Evolutionary conservation across 225 moss, liverwort and hornwort genomes (phyloP), one percentile per base, ranked within the genome.

Genomic region (Antitrichia curtipendula): DNA sequence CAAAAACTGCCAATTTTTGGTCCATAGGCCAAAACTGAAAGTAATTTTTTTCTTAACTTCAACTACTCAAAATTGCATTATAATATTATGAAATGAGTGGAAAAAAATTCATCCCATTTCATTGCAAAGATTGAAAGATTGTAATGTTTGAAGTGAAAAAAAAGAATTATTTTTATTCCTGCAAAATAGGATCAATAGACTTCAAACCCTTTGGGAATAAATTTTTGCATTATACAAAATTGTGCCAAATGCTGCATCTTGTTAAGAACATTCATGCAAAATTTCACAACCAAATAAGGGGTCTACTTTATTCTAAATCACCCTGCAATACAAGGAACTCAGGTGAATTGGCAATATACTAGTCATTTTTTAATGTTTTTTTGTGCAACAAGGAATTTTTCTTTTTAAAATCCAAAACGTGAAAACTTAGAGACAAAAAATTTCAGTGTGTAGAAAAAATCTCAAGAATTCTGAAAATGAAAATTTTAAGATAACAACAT

Each of bases 121-220:
- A 70, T 2, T 0, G 0, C 6, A 69, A 40, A 16, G 3, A 27
- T 15, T 70, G 25, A 70, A 65, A 70, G 41, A 41, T 41, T 25
- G 25, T 70, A 25, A 41, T 70, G 70, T 41, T 70, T 25, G 15
- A 41, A 40, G 14, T 5, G 13, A 14, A 0, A 1, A 41, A 69
- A 69, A 25, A 21, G n/a, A 6, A 7, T 7, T 19, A 0, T 21
- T n/a, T 65, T n/a, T n/a, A n/a, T n/a, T 65, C n/a, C 1, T 6
- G 1, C 6, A 2, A n/a, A n/a, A 36, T 2, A 21, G 18, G 0
- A 10, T 64, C 5, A 64, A 6, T 1, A 65, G 2, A 65, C 65
- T 65, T 65, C 6, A 0, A n/a, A 65, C 11, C 1, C 4, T 65
- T 6, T 36, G 21, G 12, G 7, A 12, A 3, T 66, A 22, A 66